phyloP scores from a whole-genome alignment of 2,329 filamentous ascomycete species.

The Fusarium sp. region DNA sequence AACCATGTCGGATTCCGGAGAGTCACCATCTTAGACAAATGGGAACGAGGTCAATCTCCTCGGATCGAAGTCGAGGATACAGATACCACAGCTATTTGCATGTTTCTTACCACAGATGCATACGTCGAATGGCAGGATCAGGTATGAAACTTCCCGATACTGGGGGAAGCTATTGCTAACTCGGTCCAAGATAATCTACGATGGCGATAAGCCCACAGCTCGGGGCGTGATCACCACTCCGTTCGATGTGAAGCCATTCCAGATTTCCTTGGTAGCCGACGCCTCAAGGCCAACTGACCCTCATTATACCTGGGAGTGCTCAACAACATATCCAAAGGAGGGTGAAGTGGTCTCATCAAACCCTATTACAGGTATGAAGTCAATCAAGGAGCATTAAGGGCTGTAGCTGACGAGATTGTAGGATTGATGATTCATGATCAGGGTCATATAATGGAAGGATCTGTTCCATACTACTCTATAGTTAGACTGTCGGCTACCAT shows the following conservation, averaged over 20 bases:
- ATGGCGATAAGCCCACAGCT: slow-evolving; percentile 55
- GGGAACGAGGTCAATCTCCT: slow-evolving; percentile 53
- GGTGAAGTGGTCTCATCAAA: slow-evolving; percentile 51
- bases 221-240: slow-evolving; percentile 68
- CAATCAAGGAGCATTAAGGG: no score
- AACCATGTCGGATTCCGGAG: slow-evolving; percentile 68
- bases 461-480: slow-evolving; percentile 63
- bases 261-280: slow-evolving; percentile 57
- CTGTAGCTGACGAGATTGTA: slow-evolving; percentile 42
- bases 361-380: slow-evolving; percentile 35
- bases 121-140: slow-evolving; percentile 68
- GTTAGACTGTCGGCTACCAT: slow-evolving; percentile 65
- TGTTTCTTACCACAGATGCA: slow-evolving; percentile 63
- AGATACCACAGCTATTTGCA: slow-evolving; percentile 63
- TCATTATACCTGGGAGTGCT: slow-evolving; percentile 60
- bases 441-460: slow-evolving; percentile 37
- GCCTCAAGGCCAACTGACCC: slow-evolving; percentile 39
- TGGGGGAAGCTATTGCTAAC: slow-evolving; percentile 12
- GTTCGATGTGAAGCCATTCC: slow-evolving; percentile 62
- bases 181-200: slow-evolving; percentile 57
- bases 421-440: slow-evolving; percentile 61
- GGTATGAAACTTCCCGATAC: slow-evolving; percentile 49
- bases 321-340: slow-evolving; percentile 58
- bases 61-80: slow-evolving; percentile 54
- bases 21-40: slow-evolving; percentile 56